A percentile compares a stretch with the other conserved stretches of the same genome.
Evolutionary conservation across 768 basidiomycete species (phyloP).

Genomic region (Pisolithus marmoratus): DNA sequence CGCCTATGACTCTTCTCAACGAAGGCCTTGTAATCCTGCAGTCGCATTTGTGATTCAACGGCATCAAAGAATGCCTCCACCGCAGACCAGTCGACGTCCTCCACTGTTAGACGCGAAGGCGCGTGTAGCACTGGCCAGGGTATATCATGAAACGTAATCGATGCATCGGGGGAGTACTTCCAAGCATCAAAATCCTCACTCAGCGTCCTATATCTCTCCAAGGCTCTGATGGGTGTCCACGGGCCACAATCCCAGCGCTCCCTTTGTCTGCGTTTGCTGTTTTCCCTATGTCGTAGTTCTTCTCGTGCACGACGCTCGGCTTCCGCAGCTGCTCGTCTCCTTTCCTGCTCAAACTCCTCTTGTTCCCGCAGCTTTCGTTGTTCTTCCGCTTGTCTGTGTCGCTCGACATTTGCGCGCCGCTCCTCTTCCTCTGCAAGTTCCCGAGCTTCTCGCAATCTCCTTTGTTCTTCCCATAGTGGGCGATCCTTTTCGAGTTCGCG

Average conservation of each 20-base stretch:
- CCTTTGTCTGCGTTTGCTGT: conserved; percentile 41
- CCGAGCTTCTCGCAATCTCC: conserved; percentile 37
- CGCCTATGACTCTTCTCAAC: conserved; percentile 67
- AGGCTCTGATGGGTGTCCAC: conserved; percentile 62
- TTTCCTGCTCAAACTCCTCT: conserved; percentile 23
- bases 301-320: conserved; percentile 28
- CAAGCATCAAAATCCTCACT: conserved; percentile 59
- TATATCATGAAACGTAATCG: conserved; percentile 55
- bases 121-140: conserved; percentile 72
- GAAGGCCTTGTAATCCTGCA: conserved; percentile 58
- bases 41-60: conserved; percentile 45
- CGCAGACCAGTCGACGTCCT: conserved; percentile 65
- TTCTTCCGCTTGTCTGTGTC: conserved; percentile 28
- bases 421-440: conserved; percentile 42
- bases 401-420: conserved; percentile 30
- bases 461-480: conserved; percentile 56
- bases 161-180: conserved; percentile 47
- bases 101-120: conserved; percentile 46
- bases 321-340: conserved; percentile 17
- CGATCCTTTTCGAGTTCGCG: conserved; percentile 61
- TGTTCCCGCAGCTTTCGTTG: conserved; percentile 16
- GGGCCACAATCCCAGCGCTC: conserved; percentile 51
- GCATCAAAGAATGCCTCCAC: conserved; percentile 68
- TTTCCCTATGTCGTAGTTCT: conserved; percentile 34
- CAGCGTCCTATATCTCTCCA: conserved; percentile 62